A percentile compares a stretch with the other conserved stretches of the same genome.
Conservation (phyloP, 441 rosid species). For the Manihot esculenta region DNA sequence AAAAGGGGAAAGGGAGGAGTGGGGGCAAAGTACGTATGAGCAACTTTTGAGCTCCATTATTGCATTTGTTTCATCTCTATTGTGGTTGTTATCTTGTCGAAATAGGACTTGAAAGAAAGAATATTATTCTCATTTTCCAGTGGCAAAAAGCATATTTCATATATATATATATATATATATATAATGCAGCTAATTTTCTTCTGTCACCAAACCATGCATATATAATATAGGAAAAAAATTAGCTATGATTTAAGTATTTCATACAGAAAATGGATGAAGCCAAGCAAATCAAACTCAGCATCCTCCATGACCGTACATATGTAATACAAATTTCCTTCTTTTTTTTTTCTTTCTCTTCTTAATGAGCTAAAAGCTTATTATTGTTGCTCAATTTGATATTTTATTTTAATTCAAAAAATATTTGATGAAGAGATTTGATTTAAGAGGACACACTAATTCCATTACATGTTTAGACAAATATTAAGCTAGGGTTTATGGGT, state of each 20-base stretch:
- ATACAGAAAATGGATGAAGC: neutral
- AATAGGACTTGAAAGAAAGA: slow-evolving; percentile 21
- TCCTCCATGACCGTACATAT: too few relatives aligned
- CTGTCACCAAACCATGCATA: slow-evolving; percentile 5
- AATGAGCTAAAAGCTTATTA: too few relatives aligned
- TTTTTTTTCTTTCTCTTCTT: too few relatives aligned
- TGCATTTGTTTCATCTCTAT: slow-evolving; percentile 31
- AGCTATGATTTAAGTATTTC: neutral
- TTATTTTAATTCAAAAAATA: too few relatives aligned
- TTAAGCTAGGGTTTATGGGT: too few relatives aligned
- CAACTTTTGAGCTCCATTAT: slow-evolving; percentile 65
- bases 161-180: neutral
- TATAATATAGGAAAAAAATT: neutral
- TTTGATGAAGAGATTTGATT: too few relatives aligned
- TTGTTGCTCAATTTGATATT: too few relatives aligned
- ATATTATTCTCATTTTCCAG: slow-evolving; percentile 3
- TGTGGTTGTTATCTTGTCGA: slow-evolving; percentile 18
- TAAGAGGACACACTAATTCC: neutral
- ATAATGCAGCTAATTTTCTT: neutral
- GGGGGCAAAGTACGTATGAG: slow-evolving; percentile 46
- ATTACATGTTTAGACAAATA: neutral
- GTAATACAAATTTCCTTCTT: too few relatives aligned
- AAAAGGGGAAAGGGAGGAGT: slow-evolving; percentile 36
- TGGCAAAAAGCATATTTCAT: slow-evolving; percentile 13
- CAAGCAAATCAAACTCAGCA: too few relatives aligned